Base-by-base conservation (phyloP, 805 yeast species). In the Zygosaccharomyces rouxii region DNA sequence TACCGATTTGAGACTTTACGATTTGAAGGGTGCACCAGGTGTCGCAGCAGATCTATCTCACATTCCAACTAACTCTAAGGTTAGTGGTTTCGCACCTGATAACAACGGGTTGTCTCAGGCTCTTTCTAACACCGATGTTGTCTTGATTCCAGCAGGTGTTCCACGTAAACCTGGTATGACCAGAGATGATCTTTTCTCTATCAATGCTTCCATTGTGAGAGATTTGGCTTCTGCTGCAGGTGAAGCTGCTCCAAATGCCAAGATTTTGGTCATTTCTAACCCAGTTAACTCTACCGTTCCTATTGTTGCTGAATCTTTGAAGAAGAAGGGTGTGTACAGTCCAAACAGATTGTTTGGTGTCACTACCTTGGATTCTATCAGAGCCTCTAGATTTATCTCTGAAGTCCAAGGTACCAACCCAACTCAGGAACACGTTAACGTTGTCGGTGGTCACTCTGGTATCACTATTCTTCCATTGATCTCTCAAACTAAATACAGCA, bases 161-260 rank as follows among this genome's bases (percentile, higher is more conserved):
- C 97, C 95, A 77, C 87, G 95, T 81, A 90, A 89, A 77, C 97
- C 97, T 59, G 97, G 97, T 71, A 90, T 90, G 97, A 88, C 97
- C 66, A 86, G 97, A 78, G 97, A 90, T 70, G 97, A 90, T 69
- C 78, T 90, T 64, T 90, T 90, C 84, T 84, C 87, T 78, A 90
- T 95, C 76, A 90, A 90, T 67, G 97, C 97, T 46, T 84, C 95
- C 45, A 90, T 90, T 70, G 97, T 90, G 55, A 83, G 94, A 69
- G 96, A 87, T 71, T 79, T 90, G 71, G 96, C 96, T 68, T 77
- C 83, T 72, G 86, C 89, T 47, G 80, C 80, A 60, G 96, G 95
- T 53, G 87, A 85, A 57, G 67, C 76, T 70, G 79, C 86, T 57
- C 97, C 97, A 67, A 78, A 86, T 60, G 97, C 97, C 52, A 81